These are phyloP conservation scores for Cladosporium halotolerans DNA, from an alignment of 2,329 filamentous ascomycete genomes.

Conservation along the genomic window DNA sequence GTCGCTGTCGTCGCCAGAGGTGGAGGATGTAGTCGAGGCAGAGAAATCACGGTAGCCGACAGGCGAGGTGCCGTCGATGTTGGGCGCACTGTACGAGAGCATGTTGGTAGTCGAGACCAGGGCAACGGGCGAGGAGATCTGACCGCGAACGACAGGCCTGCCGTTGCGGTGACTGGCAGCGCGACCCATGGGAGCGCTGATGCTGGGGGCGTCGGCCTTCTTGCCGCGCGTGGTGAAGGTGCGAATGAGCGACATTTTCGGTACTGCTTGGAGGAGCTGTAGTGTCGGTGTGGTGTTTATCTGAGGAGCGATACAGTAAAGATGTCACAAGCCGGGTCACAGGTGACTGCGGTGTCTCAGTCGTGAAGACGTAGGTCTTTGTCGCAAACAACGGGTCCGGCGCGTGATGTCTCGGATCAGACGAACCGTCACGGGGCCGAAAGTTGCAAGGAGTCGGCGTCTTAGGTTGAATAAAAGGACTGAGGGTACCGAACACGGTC, in stretches of 20 bases:
- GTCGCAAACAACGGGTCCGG: constrained; percentile 8
- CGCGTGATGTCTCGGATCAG: constrained; percentile 1
- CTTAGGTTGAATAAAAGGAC: constrained; percentile 7
- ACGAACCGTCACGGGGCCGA: background rate
- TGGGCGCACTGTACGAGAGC: constrained; percentile 88
- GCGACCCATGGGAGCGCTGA: constrained; percentile 30
- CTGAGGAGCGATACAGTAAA: background rate
- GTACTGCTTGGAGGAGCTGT: constrained; percentile 5
- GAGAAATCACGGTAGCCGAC: constrained; percentile 23
- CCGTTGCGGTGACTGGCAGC: constrained; percentile 42
- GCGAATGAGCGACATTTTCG: constrained; percentile 55
- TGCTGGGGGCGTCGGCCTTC: constrained; percentile 38
- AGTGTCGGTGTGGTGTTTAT: background rate
- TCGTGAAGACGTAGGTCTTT: constrained; percentile 7
- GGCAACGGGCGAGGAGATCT: constrained; percentile 83
- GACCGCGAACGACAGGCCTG: constrained; percentile 51
- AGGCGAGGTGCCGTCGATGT: constrained; percentile 48
- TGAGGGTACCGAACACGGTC: background rate
- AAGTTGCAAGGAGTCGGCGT: background rate
- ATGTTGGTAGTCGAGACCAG: constrained; percentile 93
- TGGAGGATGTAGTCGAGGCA: constrained; percentile 44
- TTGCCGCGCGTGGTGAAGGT: constrained; percentile 70
- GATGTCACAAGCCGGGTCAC: background rate
- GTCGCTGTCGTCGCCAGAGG: constrained; percentile 69
- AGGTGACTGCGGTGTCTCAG: constrained; percentile 6